Evolutionary conservation across 2,329 filamentous ascomycete genomes (phyloP).

Genomic region (Mariannaea sp.): DNA sequence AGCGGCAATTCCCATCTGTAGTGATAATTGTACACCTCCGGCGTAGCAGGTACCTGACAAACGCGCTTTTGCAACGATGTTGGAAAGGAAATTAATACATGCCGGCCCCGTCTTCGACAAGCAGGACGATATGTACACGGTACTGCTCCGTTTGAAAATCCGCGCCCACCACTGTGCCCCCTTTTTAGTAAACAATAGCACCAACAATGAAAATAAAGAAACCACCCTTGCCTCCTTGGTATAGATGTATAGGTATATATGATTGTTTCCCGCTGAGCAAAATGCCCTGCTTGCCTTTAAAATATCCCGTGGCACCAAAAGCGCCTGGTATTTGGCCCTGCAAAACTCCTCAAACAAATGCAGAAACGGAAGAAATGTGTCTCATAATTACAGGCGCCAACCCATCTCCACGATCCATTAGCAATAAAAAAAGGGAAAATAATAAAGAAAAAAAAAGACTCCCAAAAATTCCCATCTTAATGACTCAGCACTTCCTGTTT

Average conservation of each 20-base stretch:
- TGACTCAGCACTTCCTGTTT: conserved; percentile 10
- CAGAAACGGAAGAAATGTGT: conserved; percentile 8
- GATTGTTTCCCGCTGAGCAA: conserved; percentile 2
- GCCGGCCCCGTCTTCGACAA: neutral
- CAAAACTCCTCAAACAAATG: conserved; percentile 18
- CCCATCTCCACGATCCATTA: conserved; percentile 12
- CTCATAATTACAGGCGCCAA: conserved; percentile 17
- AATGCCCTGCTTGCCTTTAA: conserved; percentile 22
- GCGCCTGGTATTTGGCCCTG: conserved; percentile 22
- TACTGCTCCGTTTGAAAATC: neutral
- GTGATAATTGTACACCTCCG: neutral
- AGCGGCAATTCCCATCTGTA: neutral
- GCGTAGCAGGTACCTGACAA: neutral
- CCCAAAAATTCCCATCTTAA: conserved; percentile 7
- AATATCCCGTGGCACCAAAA: conserved; percentile 11
- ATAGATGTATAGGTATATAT: too few species aligned
- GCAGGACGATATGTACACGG: neutral
- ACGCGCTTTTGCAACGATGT: too few species aligned
- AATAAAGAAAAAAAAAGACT: neutral
- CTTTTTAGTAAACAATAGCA: conserved; percentile 6
- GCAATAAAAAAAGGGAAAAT: neutral
- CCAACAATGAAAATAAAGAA: conserved; percentile 10
- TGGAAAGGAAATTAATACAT: too few species aligned
- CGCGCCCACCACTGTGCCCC: conserved; percentile 1
- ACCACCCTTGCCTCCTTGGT: conserved; percentile 11